Evolutionary conservation across 23 red algal genomes (phyloP), one percentile per base, ranked within the genome.

Genomic region (Gracilaria domingensis): DNA sequence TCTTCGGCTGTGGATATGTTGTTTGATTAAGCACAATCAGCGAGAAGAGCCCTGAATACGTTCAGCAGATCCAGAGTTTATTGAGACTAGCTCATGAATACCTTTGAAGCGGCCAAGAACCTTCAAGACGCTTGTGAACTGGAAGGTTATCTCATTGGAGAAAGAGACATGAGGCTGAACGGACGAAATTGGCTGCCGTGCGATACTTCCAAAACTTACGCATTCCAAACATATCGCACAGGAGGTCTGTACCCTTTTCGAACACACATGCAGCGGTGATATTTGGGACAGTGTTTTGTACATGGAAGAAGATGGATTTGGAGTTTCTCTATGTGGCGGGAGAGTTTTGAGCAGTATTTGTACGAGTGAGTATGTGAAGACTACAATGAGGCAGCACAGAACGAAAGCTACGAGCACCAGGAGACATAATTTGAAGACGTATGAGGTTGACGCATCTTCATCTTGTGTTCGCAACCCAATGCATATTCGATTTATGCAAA

Each of bases 191-290:
- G 64, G 64, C n/a, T 18, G 25, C 26, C 77, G 77, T 34, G 16
- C 51, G 2, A 81, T 56, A n/a, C 55, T 61, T 12, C 77, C 77
- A 35, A 17, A 36, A n/a, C 33, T 25, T 25, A 81, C 48, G 47
- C 38, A 18, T 36, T 58, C 77, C 23, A 81, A 40, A 81, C 77
- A 81, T 38, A 81, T 61, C 8, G 77, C 77, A 26, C 77, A 81
- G 28, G 35, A 17, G 67, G 8, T 73, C 18, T 73, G 36, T 35
- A 21, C 44, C 1, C 20, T 40, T 44, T 73, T 73, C 9, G 67
- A 42, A 9, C 67, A 20, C 67, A 44, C 38, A 16, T 73, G 67
- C 30, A 73, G 38, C 38, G 67, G 67, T 20, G 16, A 40, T 44
- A 44, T 23, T 23, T 24, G 35, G 2, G 67, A 37, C 67, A 73